Evolutionary conservation across 345 rosid genomes (phyloP).

Genomic region (Reutealis trisperma): DNA sequence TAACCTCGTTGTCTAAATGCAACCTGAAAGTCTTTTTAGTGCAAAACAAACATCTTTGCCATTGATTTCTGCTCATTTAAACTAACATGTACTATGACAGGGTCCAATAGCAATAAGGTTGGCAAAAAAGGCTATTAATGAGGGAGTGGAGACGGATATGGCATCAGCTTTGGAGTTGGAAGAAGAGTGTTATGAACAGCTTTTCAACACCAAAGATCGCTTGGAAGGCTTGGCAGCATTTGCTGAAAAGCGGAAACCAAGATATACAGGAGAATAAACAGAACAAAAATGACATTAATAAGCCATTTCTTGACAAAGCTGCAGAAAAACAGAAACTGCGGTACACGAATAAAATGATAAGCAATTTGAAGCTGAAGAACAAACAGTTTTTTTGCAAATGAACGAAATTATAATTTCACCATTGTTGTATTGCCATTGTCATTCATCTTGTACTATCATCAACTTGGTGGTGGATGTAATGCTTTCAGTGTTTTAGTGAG

Average conservation of each 20-base stretch:
- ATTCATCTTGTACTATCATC: neutral
- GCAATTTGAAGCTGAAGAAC: neutral
- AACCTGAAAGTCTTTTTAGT: neutral
- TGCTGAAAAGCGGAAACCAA: slow-evolving; percentile 84
- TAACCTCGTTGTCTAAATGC: neutral
- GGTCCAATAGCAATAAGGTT: slow-evolving; percentile 79
- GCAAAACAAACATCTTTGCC: neutral
- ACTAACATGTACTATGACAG: slow-evolving; percentile 29
- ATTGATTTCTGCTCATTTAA: neutral
- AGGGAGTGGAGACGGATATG: slow-evolving; percentile 61
- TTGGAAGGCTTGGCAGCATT: slow-evolving; percentile 90
- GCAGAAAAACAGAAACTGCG: slow-evolving; percentile 75
- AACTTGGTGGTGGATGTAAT: neutral
- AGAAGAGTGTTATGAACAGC: slow-evolving; percentile 65
- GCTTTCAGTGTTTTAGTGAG: neutral
- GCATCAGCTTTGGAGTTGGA: slow-evolving; percentile 67
- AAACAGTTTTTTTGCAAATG: neutral
- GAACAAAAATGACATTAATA: neutral
- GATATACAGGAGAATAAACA: slow-evolving; percentile 53
- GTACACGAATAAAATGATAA: slow-evolving; percentile 41
- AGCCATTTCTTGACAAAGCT: slow-evolving; percentile 15
- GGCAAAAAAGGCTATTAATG: slow-evolving; percentile 79
- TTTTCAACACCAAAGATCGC: slow-evolving; percentile 69
- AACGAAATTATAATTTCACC: neutral
- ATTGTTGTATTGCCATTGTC: neutral